Conservation (phyloP, 2,329 filamentous ascomycete genomes). For the Hymenoscyphus repandus region DNA sequence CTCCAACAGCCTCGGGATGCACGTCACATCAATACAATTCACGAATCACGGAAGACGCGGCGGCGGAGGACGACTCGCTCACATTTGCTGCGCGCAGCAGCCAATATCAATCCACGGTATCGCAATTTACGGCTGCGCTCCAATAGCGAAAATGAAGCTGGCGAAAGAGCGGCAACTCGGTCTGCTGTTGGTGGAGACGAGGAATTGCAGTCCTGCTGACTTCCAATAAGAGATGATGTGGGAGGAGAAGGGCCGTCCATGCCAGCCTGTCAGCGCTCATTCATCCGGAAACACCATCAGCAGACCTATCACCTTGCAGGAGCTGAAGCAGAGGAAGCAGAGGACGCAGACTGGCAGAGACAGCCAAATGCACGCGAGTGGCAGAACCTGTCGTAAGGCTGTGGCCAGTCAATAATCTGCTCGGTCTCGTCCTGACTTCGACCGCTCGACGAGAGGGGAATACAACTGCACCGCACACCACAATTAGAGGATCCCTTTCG, state of each 20-base stretch:
- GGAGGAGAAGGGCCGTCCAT: constrained; percentile 1
- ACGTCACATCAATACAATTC: not conserved
- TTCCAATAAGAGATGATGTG: constrained; percentile 4
- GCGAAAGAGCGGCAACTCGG: not conserved
- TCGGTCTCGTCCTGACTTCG: not conserved
- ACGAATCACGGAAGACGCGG: not conserved
- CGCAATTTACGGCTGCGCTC: constrained; percentile 4
- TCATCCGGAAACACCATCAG: constrained; percentile 9
- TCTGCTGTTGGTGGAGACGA: constrained; percentile 8
- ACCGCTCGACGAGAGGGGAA: not conserved
- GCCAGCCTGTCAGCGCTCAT: constrained; percentile 8
- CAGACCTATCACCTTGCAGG: constrained; percentile 9
- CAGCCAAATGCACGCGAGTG: not conserved
- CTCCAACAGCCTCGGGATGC: not conserved
- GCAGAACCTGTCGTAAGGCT: too few species aligned
- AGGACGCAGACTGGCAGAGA: not conserved
- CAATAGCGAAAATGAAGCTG: constrained; percentile 11
- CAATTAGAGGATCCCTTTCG: not conserved
- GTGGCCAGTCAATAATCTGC: not conserved
- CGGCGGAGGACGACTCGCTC: not conserved
- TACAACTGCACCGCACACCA: not conserved
- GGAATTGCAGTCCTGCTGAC: not conserved
- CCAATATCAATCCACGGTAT: not conserved
- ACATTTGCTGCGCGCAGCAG: not conserved
- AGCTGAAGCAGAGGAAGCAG: not conserved